These are phyloP conservation scores for Moelleriella libera DNA, from an alignment of 2,329 filamentous ascomycete genomes.

Conservation along the genomic window DNA sequence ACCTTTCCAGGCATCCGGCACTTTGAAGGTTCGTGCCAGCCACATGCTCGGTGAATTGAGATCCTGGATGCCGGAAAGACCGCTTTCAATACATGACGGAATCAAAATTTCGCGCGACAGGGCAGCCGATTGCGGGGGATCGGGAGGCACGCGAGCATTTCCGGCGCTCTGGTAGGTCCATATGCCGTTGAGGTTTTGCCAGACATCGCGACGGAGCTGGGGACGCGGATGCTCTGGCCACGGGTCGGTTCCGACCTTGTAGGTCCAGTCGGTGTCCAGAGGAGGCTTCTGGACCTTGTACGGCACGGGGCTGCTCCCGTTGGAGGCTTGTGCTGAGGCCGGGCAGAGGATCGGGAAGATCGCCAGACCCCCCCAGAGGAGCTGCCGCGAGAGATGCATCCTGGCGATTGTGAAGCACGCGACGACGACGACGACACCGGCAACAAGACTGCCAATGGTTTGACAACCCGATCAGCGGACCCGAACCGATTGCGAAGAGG, in stretches of 20 bases:
- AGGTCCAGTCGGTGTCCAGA: conserved; percentile 37
- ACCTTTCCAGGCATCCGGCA: conserved; percentile 31
- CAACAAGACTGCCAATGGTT: not conserved
- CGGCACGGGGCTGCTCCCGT: conserved; percentile 6
- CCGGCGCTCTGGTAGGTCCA: conserved; percentile 35
- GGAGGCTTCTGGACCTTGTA: conserved; percentile 25
- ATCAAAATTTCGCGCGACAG: conserved; percentile 26
- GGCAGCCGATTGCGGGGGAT: conserved; percentile 8
- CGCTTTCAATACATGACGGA: conserved; percentile 29
- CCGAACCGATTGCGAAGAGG: not conserved
- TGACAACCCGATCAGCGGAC: not conserved
- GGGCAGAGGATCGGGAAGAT: not conserved
- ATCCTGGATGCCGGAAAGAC: conserved; percentile 31
- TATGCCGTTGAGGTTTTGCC: conserved; percentile 43
- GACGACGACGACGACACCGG: too few species aligned
- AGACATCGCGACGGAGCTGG: conserved; percentile 35
- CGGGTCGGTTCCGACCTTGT: conserved; percentile 33
- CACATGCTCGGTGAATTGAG: conserved; percentile 28
- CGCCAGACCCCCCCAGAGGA: not conserved
- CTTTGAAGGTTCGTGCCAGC: conserved; percentile 35
- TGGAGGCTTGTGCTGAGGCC: not conserved
- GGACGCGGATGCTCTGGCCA: conserved; percentile 46
- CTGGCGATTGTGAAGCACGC: not conserved
- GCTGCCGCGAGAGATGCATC: not conserved
- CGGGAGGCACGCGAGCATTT: conserved; percentile 5